Conservation (phyloP, 805 yeast species). For the Scheffersomyces spartinae region DNA sequence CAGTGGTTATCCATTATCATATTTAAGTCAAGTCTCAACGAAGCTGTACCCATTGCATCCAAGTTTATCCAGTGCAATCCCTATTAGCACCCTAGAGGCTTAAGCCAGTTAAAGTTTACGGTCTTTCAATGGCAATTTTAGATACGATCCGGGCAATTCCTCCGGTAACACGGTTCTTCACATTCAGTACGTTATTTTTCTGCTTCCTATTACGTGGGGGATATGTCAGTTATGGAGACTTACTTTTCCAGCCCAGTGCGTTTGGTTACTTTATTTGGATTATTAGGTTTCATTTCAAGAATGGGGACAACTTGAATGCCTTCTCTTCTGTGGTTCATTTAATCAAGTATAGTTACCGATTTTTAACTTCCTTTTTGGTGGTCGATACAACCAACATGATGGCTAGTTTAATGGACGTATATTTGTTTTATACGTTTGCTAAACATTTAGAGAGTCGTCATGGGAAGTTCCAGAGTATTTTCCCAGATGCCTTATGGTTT, state of each 20-base stretch:
- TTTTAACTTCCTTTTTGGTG: slow-evolving; percentile 22
- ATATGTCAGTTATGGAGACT: slow-evolving; percentile 1
- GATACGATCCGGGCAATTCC: slow-evolving; percentile 21
- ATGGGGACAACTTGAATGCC: no score
- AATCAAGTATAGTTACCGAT: slow-evolving; percentile 16
- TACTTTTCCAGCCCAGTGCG: slow-evolving; percentile 1
- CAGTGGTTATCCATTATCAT: no score
- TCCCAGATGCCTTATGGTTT: slow-evolving; percentile 33
- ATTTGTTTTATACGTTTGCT: slow-evolving; percentile 30
- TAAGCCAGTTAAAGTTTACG: no score
- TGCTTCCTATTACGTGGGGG: slow-evolving; percentile 8
- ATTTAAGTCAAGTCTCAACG: no score
- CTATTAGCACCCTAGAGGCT: no score
- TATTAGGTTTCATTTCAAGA: slow-evolving; percentile 8
- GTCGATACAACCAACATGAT: no score
- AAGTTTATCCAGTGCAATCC: no score
- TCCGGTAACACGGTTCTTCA: slow-evolving; percentile 33
- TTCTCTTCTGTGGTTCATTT: no score
- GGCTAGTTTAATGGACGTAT: slow-evolving; percentile 21
- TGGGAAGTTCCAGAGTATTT: slow-evolving; percentile 26
- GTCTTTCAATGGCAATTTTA: no score
- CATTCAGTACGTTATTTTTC: slow-evolving; percentile 18
- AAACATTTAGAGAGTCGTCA: slow-evolving; percentile 21
- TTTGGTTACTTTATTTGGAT: slow-evolving; percentile 3
- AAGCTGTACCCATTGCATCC: no score